phyloP scores from a whole-genome alignment of 108 stramenopile genomes.

The Nitzschia putrida region DNA sequence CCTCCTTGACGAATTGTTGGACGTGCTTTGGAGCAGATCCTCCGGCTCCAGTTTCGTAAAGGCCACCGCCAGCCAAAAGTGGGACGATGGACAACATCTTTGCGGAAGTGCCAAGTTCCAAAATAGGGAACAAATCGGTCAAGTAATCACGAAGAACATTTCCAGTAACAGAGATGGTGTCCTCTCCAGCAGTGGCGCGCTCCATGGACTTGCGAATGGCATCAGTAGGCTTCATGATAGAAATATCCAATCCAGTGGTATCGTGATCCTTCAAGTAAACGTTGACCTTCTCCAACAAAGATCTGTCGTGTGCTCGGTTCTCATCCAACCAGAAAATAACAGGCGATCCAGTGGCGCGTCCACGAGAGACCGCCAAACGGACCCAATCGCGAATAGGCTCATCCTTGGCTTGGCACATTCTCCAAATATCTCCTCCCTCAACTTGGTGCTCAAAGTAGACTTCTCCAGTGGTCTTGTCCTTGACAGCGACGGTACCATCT shows the following conservation, averaged over 20 bases:
- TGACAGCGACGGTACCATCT: constrained; percentile 71
- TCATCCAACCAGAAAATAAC: constrained; percentile 94
- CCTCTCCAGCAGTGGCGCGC: constrained; percentile 80
- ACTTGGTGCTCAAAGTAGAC: constrained; percentile 79
- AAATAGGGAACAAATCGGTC: constrained; percentile 91
- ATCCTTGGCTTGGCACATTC: constrained; percentile 95
- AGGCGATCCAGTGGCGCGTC: constrained; percentile 72
- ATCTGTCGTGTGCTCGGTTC: constrained; percentile 83
- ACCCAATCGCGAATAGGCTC: constrained; percentile 93
- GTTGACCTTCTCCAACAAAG: constrained; percentile 85
- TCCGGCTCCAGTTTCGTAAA: constrained; percentile 94
- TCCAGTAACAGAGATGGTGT: constrained; percentile 93
- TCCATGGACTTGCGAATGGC: constrained; percentile 85
- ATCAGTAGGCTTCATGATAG: constrained; percentile 90
- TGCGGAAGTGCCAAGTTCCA: constrained; percentile 91
- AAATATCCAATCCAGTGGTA: constrained; percentile 81
- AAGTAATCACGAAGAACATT: constrained; percentile 95
- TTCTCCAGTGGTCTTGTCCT: constrained; percentile 75
- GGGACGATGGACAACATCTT: constrained; percentile 97
- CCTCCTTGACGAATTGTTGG: constrained; percentile 88
- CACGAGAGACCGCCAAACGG: constrained; percentile 80
- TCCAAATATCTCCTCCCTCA: constrained; percentile 89
- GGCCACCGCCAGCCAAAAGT: constrained; percentile 86
- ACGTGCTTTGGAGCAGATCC: constrained; percentile 94
- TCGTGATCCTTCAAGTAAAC: constrained; percentile 85